Base-by-base conservation (phyloP, 2,329 filamentous ascomycete species). In the Fusarium transvaalense region DNA sequence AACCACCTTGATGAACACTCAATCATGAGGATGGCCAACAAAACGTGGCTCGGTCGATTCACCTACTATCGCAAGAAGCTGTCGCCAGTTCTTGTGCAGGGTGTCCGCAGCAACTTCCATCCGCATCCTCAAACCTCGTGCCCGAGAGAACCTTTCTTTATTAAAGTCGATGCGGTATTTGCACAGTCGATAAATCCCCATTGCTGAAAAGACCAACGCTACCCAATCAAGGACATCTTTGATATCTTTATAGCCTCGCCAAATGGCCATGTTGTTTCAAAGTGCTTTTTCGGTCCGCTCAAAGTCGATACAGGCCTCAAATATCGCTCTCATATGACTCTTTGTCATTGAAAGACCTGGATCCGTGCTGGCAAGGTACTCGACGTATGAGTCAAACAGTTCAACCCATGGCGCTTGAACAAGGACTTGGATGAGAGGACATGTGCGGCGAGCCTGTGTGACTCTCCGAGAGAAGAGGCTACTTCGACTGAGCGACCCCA, bases 321-420 rank as follows among this genome's bases (percentile, higher is more conserved):
- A 14, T 29, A 55, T 17, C 12, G 52, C 52, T 37, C 52, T 55
- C 52, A 29, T 55, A 1, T 41, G 52, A 17, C 23, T 37, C 8
- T 48, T 55, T n/a, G 52, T 55, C 2, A 10, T 1, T 5, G 41
- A 55, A 4, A 55, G 23, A 2, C 25, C 23, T 1, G 52, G 14
- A 10, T 37, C 48, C 10, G 41, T 55, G 10, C 8, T 31, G 14
- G 41, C 41, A 10, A 55, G 52, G n/a, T 55, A 8, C 3, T 48
- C 23, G 14, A 31, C 41, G 12, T 55, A 47, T 37, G 41, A 55
- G 39, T 55, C 52, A 27, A 55, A 55, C 4, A 55, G 15, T 4
- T 55, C 52, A 17, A 55, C 52, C 52, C 52, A 55, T 13, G 41
- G 52, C 5, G 41, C 52, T 14, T 55, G 52, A 5, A 55, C 52